A percentile compares a stretch with the other conserved stretches of the same genome.
Evolutionary conservation across 2,329 filamentous ascomycete genomes (phyloP).

Genomic region (Pseudogymnoascus sp.): DNA sequence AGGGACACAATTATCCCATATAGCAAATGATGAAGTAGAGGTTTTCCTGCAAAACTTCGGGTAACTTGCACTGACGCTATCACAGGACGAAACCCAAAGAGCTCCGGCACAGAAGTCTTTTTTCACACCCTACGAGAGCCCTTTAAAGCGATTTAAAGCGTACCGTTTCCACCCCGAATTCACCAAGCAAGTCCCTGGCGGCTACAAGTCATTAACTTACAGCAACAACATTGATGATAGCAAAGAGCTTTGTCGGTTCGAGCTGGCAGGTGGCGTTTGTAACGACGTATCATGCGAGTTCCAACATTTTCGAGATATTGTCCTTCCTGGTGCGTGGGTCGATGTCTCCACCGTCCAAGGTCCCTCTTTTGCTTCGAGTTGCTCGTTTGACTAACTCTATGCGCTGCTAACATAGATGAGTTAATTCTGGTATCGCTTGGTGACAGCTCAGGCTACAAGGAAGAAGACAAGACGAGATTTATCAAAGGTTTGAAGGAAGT

Average conservation of each 20-base stretch:
- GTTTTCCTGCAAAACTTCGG: not conserved
- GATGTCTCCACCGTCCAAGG: conserved; percentile 13
- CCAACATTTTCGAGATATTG: conserved; percentile 73
- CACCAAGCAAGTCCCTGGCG: conserved; percentile 57
- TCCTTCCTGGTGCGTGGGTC: conserved; percentile 61
- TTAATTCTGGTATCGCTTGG: conserved; percentile 65
- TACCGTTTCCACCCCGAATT: conserved; percentile 85
- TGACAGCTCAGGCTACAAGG: conserved; percentile 53
- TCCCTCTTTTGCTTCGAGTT: conserved; percentile 22
- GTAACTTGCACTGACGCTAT: conserved; percentile 4
- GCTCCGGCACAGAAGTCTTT: not conserved
- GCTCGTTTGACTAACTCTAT: conserved; percentile 8
- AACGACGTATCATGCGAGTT: conserved; percentile 63
- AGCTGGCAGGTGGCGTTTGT: conserved; percentile 62
- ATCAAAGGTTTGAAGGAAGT: conserved; percentile 53
- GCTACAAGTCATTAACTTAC: conserved; percentile 84
- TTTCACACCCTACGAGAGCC: conserved; percentile 66
- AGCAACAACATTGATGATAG: conserved; percentile 79
- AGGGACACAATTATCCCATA: not conserved
- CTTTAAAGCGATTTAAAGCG: conserved; percentile 71
- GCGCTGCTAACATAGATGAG: conserved; percentile 47
- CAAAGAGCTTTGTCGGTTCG: conserved; percentile 66
- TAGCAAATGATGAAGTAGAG: conserved; percentile 1
- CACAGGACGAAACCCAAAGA: not conserved
- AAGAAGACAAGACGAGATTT: conserved; percentile 52